phyloP scores from a whole-genome alignment of 495 filamentous ascomycete genomes.

The Aspergillus affinis region DNA sequence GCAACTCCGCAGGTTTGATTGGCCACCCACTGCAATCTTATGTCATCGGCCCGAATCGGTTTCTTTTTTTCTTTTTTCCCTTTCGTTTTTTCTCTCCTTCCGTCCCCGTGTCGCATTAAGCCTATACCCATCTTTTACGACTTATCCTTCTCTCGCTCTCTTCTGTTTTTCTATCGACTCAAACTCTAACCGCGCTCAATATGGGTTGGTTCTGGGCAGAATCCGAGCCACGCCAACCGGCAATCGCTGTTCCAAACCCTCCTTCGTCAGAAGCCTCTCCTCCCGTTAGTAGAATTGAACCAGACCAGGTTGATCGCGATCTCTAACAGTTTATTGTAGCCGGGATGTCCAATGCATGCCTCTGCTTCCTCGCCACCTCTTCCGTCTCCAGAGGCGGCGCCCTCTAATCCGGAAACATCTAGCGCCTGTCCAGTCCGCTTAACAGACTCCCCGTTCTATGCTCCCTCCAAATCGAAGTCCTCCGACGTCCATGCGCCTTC shows the following conservation, averaged over 20 bases:
- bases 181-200: neutral
- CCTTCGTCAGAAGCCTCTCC: slow-evolving; percentile 44
- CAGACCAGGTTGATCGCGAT: slow-evolving; percentile 1
- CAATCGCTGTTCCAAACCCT: slow-evolving; percentile 45
- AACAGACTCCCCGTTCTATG: slow-evolving; percentile 44
- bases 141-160: neutral
- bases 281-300: slow-evolving; percentile 62
- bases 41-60: neutral
- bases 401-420: slow-evolving; percentile 42
- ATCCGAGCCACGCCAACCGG: slow-evolving; percentile 37
- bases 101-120: neutral
- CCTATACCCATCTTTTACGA: neutral
- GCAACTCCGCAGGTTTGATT: neutral
- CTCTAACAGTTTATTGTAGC: slow-evolving; percentile 54
- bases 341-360: slow-evolving; percentile 89
- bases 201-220: slow-evolving; percentile 99
- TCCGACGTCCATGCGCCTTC: slow-evolving; percentile 25
- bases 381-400: slow-evolving; percentile 41
- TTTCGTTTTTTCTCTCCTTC: slow-evolving; percentile 1
- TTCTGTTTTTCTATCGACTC: neutral
- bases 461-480: slow-evolving; percentile 28
- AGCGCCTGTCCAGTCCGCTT: slow-evolving; percentile 55
- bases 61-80: slow-evolving; percentile 1
- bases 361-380: slow-evolving; percentile 37
- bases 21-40: neutral